These are phyloP conservation scores for Pythium periplocum DNA, from an alignment of 352 stramenopile species.

Conservation along the genomic window DNA sequence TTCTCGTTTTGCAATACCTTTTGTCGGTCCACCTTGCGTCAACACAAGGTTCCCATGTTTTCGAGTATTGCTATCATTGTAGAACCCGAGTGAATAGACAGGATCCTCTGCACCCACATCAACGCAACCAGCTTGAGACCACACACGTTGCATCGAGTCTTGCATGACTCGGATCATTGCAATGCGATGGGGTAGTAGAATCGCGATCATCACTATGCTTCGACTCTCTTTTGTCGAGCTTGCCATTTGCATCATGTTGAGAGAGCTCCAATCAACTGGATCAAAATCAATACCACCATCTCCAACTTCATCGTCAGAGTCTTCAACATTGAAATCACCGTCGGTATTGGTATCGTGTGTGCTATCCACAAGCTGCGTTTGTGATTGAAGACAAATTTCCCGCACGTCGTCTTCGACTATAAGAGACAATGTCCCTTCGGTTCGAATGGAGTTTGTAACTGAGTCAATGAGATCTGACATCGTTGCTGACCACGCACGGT, in stretches of 20 bases:
- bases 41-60: slow-evolving; percentile 32
- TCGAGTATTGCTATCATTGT: slow-evolving; percentile 20
- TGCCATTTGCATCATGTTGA: slow-evolving; percentile 11
- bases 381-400: not conserved
- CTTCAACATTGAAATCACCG: slow-evolving; percentile 2
- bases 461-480: slow-evolving; percentile 22
- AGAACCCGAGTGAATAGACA: slow-evolving; percentile 26
- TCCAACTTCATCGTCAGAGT: slow-evolving; percentile 18
- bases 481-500: slow-evolving; percentile 36
- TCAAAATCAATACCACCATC: slow-evolving; percentile 31
- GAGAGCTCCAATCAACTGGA: slow-evolving; percentile 48
- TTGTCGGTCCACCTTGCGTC: too few species aligned
- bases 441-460: slow-evolving; percentile 13
- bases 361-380: too few species aligned
- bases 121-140: too few species aligned
- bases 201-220: too few species aligned
- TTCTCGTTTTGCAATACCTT: too few species aligned
- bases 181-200: too few species aligned
- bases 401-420: not conserved
- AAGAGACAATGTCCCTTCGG: not conserved
- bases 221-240: too few species aligned
- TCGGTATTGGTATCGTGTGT: slow-evolving; percentile 4
- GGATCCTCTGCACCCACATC: too few species aligned
- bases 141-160: too few species aligned
- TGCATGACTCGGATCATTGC: too few species aligned